These are phyloP conservation scores for Coniochaeta sp. DNA, from an alignment of 2,329 filamentous ascomycete genomes.

Conservation along the genomic window DNA sequence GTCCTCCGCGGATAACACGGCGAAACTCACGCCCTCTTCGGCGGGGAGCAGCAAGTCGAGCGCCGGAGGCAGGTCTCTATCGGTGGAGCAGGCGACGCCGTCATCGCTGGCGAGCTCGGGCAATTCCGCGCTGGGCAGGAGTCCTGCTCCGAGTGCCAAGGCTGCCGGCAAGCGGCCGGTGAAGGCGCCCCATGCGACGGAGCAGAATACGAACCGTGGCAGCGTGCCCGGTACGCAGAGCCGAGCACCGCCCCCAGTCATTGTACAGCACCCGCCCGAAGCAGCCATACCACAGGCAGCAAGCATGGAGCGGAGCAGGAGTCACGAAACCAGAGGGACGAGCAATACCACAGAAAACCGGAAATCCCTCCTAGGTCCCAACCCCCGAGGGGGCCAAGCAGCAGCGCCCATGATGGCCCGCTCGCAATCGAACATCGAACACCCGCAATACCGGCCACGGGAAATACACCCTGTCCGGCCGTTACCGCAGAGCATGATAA, in stretches of 20 bases:
- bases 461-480: slow-evolving; percentile 7
- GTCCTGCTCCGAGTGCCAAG: slow-evolving; percentile 29
- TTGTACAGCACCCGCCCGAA: not conserved
- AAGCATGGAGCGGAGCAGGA: not conserved
- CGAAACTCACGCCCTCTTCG: slow-evolving; percentile 3
- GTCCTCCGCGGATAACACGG: slow-evolving; percentile 27
- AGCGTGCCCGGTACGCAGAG: not conserved
- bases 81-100: not conserved
- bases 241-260: not conserved
- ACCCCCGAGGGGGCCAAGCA: too few relatives aligned
- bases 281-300: not conserved
- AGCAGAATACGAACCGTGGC: not conserved
- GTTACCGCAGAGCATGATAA: slow-evolving; percentile 11
- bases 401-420: slow-evolving; percentile 9
- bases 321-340: not conserved
- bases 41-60: not conserved
- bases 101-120: slow-evolving; percentile 5
- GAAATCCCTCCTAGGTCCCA: too few relatives aligned
- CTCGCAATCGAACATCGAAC: slow-evolving; percentile 11
- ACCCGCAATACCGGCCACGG: not conserved
- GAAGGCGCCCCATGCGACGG: slow-evolving; percentile 8
- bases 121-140: slow-evolving; percentile 6
- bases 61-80: not conserved
- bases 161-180: slow-evolving; percentile 41
- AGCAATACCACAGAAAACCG: not conserved